A percentile compares a stretch with the other conserved stretches of the same genome.
phyloP scores from a whole-genome alignment of 805 yeast species.

The Aciculoconidium aculeatum region DNA sequence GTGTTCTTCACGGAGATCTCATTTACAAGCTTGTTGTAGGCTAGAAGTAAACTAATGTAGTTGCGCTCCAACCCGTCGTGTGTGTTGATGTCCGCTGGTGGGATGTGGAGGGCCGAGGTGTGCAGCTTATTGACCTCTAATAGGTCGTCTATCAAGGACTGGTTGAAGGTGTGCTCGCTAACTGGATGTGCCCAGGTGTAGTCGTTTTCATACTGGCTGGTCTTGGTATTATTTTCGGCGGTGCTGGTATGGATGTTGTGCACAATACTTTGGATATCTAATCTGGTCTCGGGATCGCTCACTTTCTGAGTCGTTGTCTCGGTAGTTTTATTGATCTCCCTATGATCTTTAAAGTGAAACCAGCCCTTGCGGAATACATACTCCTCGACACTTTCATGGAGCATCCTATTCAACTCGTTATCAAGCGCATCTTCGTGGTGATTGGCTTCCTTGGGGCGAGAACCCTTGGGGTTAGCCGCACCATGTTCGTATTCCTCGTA shows the following conservation, averaged over 20 bases:
- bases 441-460: constrained; percentile 4
- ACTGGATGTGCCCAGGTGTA: constrained; percentile 2
- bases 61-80: constrained; percentile 8
- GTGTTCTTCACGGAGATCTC: constrained; percentile 10
- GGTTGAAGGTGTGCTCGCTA: constrained; percentile 6
- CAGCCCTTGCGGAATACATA: not conserved
- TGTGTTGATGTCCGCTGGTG: constrained; percentile 4
- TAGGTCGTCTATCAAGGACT: constrained; percentile 5
- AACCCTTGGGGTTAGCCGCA: too few relatives aligned
- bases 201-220: constrained; percentile 2
- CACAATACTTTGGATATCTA: constrained; percentile 3
- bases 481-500: too few relatives aligned
- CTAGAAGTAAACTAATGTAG: constrained; percentile 11
- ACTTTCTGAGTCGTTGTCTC: not conserved
- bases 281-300: constrained; percentile 4
- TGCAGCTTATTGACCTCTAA: constrained; percentile 1
- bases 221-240: constrained; percentile 4
- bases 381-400: constrained; percentile 4
- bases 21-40: constrained; percentile 11
- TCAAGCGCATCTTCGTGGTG: constrained; percentile 6
- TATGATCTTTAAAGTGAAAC: too few relatives aligned
- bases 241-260: constrained; percentile 4
- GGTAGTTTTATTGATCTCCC: not conserved
- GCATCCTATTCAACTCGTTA: constrained; percentile 5
- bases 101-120: constrained; percentile 4